phyloP scores from a whole-genome alignment of 2,329 filamentous ascomycete genomes.

The Aspergillus jensenii region DNA sequence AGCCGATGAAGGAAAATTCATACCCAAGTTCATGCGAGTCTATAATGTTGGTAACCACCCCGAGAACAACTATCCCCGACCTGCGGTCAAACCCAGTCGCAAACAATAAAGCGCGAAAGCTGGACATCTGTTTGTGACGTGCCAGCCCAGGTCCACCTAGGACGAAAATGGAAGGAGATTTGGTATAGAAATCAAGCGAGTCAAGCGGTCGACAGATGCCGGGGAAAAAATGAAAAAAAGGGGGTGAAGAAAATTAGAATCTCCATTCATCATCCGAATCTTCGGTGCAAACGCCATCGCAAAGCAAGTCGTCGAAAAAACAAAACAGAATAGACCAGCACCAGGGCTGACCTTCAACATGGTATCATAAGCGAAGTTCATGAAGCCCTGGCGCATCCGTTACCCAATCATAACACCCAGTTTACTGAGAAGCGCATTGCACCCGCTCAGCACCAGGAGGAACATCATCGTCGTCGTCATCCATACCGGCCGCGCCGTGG shows the following conservation, averaged over 20 bases:
- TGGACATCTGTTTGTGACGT: conserved; percentile 18
- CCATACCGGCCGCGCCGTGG: conserved; percentile 64
- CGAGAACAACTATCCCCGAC: conserved; percentile 11
- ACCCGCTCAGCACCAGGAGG: conserved; percentile 51
- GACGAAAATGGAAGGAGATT: conserved; percentile 21
- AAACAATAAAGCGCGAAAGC: conserved; percentile 10
- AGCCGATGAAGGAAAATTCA: conserved; percentile 1
- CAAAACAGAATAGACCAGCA: conserved; percentile 22
- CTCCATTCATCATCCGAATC: conserved; percentile 30
- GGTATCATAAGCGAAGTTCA: conserved; percentile 40
- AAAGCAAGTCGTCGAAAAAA: conserved; percentile 31
- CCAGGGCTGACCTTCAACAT: conserved; percentile 27
- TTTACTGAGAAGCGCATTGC: conserved; percentile 54
- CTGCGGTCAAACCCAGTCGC: conserved; percentile 13
- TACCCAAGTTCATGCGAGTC: conserved; percentile 24
- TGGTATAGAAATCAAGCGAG: conserved; percentile 20
- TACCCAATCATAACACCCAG: conserved; percentile 10
- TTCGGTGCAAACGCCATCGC: conserved; percentile 37
- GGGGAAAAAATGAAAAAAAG: conserved; percentile 13
- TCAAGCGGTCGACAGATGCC: conserved; percentile 14
- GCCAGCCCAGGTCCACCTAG: conserved; percentile 14
- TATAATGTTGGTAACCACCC: conserved; percentile 22
- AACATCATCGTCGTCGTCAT: conserved; percentile 68
- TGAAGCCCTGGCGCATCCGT: conserved; percentile 26
- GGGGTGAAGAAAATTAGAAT: conserved; percentile 19